A percentile compares a stretch with the other conserved stretches of the same genome.
Conservation (phyloP, 2,329 filamentous ascomycete species). For the Coniella lustricola region DNA sequence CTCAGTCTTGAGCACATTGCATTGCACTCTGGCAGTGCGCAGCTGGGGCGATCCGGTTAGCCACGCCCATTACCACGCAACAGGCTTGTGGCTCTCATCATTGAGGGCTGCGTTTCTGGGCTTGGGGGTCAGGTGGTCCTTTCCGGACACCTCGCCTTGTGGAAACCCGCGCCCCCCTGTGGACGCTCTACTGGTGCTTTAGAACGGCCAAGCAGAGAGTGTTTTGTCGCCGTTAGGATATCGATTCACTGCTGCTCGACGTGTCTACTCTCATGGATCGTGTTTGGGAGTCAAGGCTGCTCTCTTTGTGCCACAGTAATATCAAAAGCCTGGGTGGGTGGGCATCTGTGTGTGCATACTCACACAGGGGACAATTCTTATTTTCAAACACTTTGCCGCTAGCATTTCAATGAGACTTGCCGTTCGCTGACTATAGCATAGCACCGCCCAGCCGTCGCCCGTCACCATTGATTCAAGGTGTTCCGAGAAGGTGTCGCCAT, state of each 20-base stretch:
- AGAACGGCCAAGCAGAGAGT: not conserved
- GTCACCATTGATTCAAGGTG: not conserved
- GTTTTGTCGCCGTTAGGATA: not conserved
- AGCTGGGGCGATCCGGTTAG: slow-evolving; percentile 1
- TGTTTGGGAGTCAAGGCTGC: slow-evolving; percentile 7
- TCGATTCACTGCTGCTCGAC: too few species aligned
- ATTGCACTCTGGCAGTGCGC: slow-evolving; percentile 6
- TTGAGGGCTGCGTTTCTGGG: not conserved
- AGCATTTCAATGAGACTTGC: too few species aligned
- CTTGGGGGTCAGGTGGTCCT: slow-evolving; percentile 3
- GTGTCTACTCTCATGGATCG: too few species aligned
- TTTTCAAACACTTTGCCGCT: not conserved
- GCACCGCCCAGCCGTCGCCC: not conserved
- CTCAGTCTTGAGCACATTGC: not conserved
- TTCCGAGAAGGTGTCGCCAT: not conserved
- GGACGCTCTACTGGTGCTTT: not conserved
- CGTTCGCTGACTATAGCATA: not conserved
- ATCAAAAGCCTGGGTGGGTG: slow-evolving; percentile 9
- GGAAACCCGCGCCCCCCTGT: not conserved
- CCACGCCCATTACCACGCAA: slow-evolving; percentile 6
- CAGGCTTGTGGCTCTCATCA: not conserved
- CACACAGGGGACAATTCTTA: slow-evolving; percentile 5
- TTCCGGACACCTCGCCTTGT: not conserved
- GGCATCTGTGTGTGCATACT: slow-evolving; percentile 6
- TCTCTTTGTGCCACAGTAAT: not conserved